These are phyloP conservation scores for Dalechampia spathulata DNA, from an alignment of 441 rosid species.

Conservation along the genomic window DNA sequence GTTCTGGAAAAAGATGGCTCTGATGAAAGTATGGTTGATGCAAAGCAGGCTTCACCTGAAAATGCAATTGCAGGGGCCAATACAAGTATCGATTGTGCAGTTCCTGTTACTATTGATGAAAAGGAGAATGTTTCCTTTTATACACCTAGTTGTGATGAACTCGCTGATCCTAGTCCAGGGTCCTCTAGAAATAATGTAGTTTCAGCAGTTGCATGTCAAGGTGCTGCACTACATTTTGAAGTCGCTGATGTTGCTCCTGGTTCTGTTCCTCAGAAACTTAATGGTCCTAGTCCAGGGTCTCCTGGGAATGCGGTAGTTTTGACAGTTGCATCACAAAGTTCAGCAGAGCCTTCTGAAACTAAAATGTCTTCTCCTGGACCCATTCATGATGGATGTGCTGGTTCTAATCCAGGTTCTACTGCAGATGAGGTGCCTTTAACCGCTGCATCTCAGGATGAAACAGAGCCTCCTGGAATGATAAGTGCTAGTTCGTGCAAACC, in stretches of 20 bases:
- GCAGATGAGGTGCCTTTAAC: neutral
- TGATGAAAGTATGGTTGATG: conserved; percentile 13
- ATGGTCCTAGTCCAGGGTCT: neutral
- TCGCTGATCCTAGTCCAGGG: neutral
- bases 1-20: conserved; percentile 10
- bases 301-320: neutral
- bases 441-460: neutral
- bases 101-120: conserved; percentile 17
- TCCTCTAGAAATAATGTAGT: conserved; percentile 17
- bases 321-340: neutral
- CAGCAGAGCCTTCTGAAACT: neutral
- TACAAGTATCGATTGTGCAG: conserved; percentile 24
- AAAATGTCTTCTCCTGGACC: no score
- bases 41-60: conserved; percentile 11
- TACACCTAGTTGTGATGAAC: conserved; percentile 11
- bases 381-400: neutral
- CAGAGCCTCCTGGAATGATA: neutral
- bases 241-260: no score
- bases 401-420: neutral
- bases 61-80: conserved; percentile 7
- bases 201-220: conserved; percentile 14
- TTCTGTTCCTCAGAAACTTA: neutral
- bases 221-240: no score
- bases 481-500: conserved; percentile 11
- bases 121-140: conserved; percentile 14